Evolutionary conservation across 768 basidiomycete species (phyloP).

Genomic region (Russula virescens): DNA sequence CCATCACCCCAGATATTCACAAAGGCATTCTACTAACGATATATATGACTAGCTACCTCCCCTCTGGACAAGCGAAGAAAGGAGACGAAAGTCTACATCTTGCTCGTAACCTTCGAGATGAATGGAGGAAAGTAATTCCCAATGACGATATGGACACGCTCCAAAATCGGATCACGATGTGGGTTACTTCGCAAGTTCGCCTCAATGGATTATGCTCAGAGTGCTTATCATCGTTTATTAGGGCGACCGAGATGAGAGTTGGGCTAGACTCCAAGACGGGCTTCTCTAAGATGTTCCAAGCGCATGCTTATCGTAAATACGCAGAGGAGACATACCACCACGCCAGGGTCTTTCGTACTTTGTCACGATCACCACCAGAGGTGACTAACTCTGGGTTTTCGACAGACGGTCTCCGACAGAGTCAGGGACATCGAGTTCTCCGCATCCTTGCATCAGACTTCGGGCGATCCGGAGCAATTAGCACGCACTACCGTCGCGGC

Average conservation of each 20-base stretch:
- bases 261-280: not conserved
- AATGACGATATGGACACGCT: not conserved
- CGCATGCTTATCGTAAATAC: conserved; percentile 2
- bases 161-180: conserved; percentile 9
- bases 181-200: not conserved
- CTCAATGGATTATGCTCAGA: not conserved
- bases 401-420: conserved; percentile 6
- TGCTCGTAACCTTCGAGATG: conserved; percentile 5
- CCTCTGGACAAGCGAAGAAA: not conserved
- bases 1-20: not conserved
- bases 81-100: not conserved
- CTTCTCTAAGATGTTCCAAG: not conserved
- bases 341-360: conserved; percentile 1
- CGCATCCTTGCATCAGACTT: not conserved
- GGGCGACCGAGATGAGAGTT: not conserved
- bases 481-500: not conserved
- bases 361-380: not conserved
- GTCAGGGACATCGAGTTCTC: not conserved
- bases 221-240: not conserved
- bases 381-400: not conserved
- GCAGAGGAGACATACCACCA: conserved; percentile 5
- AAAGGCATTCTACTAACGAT: not conserved
- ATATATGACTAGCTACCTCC: not conserved
- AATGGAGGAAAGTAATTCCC: not conserved
- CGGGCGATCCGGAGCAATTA: not conserved